Conservation (phyloP, 805 yeast species). For the Pichia nanzhaoensis region DNA sequence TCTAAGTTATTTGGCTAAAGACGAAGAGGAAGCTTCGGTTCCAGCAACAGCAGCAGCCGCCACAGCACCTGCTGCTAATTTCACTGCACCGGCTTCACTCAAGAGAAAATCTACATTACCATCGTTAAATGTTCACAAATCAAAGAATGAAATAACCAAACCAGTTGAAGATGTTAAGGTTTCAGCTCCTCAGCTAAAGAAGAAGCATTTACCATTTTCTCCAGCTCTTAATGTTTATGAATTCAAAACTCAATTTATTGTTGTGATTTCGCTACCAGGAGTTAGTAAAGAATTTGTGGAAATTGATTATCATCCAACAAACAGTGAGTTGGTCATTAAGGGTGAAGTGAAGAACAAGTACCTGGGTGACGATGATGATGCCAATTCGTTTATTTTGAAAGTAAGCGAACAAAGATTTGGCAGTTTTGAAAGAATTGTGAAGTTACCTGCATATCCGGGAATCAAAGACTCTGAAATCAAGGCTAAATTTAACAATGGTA, state of each 20-base stretch:
- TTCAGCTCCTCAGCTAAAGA: constrained; percentile 10
- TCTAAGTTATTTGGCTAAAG: constrained; percentile 3
- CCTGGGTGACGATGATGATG: constrained; percentile 28
- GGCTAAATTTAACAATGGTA: constrained; percentile 49
- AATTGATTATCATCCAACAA: constrained; percentile 53
- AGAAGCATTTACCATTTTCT: constrained; percentile 40
- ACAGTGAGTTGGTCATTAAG: constrained; percentile 45
- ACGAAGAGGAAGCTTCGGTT: neutral
- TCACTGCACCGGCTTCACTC: constrained; percentile 1
- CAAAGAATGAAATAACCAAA: neutral
- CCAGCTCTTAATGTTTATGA: constrained; percentile 58
- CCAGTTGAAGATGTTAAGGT: constrained; percentile 6
- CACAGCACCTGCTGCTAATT: too few species aligned
- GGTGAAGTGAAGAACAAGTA: constrained; percentile 40
- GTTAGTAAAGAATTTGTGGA: constrained; percentile 46
- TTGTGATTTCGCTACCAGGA: constrained; percentile 53
- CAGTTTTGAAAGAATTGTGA: constrained; percentile 48
- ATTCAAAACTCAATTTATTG: constrained; percentile 36
- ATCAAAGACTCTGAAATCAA: constrained; percentile 47
- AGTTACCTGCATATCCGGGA: constrained; percentile 47
- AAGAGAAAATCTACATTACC: constrained; percentile 15
- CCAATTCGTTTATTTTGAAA: constrained; percentile 31
- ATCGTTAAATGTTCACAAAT: constrained; percentile 17
- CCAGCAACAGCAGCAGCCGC: neutral
- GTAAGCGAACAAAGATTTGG: constrained; percentile 52